phyloP scores from a whole-genome alignment of 495 filamentous ascomycete genomes.

The Penicillium crystallinum region DNA sequence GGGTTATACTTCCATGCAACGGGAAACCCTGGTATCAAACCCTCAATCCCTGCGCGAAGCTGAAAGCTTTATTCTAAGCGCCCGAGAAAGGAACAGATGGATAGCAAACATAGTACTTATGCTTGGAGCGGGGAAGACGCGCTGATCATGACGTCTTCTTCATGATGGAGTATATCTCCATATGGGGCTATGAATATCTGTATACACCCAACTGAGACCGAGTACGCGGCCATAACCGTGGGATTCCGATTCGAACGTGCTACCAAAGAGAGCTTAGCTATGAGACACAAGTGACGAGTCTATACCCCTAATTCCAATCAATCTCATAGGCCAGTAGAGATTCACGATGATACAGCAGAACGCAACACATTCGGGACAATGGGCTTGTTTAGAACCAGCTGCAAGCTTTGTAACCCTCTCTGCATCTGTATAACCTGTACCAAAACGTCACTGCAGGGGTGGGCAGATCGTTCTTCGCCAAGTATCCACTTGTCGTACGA shows the following conservation, averaged over 20 bases:
- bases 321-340: conserved; percentile 16
- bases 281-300: neutral
- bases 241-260: conserved; percentile 14
- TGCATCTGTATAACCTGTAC: neutral
- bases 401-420: neutral
- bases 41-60: neutral
- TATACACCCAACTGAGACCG: neutral
- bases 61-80: neutral
- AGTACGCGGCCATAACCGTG: conserved; percentile 1
- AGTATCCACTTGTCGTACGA: neutral
- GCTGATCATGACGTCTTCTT: neutral
- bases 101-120: neutral
- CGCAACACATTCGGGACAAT: neutral
- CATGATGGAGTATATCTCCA: neutral
- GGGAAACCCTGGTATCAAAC: conserved; percentile 14
- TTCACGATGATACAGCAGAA: neutral
- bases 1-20: conserved; percentile 22
- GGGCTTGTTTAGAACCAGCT: neutral
- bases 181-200: neutral
- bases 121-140: neutral
- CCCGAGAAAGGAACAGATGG: neutral
- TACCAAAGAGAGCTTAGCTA: neutral
- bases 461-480: neutral
- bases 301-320: conserved; percentile 9
- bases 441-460: neutral